Evolutionary conservation across 192 early-diverging fungal genomes (phyloP), one percentile per base, ranked within the genome.

Genomic region (Kappamyces sp.): DNA sequence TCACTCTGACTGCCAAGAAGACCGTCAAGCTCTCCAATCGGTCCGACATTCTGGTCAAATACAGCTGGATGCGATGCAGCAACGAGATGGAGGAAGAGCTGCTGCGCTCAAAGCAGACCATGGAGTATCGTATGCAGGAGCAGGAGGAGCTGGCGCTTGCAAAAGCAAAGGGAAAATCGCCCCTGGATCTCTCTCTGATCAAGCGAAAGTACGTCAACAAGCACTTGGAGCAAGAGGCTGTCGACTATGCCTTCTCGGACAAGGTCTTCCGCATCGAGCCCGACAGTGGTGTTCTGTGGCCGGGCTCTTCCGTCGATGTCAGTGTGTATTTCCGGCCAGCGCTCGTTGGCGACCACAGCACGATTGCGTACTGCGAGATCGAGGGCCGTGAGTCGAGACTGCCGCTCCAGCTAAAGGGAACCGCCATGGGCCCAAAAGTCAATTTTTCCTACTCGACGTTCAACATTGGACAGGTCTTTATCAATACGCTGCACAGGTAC

Each of bases 361-460:
- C 53, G 8, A 69, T 61, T 1, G 66, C 64, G 2, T 84, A 70
- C 51, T 84, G 78, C 58, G 76, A 84, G 40, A 69, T 84, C 2
- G 62, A 50, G n/a, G 83, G 83, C 9, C 42, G 80, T 31, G 82
- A 83, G 48, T 65, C 60, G 3, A 58, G 83, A 12, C 59, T 84
- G 12, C 78, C 83, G 3, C 55, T 84, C 3, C 39, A 66, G 8
- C 41, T 84, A 8, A 78, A 74, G 66, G 83, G 83, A 2, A 72
- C 71, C 23, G 82, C 65, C 5, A 65, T 78, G 15, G 83, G 83
- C 2, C 81, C 83, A 0, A 71, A 82, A 52, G 76, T 71, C 9
- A 41, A 61, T 3, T 84, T 84, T 64, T 79, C 78, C 3, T 84
- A 73, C 49, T 76, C 78, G 40, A 31, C 71, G 33, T 51, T 84